These are phyloP conservation scores for Apiotrichum gamsii DNA, from an alignment of 1,284 basidiomycete species.

Conservation along the genomic window DNA sequence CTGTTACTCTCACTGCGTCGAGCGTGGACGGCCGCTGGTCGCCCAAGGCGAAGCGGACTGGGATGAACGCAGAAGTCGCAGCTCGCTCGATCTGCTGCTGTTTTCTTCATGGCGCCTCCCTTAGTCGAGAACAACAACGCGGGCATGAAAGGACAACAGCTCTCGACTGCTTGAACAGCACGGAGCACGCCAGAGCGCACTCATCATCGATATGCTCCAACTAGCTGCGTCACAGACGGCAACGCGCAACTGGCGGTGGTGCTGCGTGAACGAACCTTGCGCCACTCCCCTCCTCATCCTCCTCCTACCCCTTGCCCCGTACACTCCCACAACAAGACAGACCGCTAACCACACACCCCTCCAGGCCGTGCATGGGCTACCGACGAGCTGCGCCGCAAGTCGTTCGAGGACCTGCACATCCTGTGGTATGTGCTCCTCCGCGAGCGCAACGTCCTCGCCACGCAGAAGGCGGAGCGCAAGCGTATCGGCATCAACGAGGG, in stretches of 20 bases:
- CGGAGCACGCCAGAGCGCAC: no score
- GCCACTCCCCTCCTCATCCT: conserved; percentile 7
- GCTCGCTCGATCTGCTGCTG: no score
- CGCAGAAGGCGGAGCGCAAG: conserved; percentile 71
- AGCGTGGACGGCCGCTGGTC: no score
- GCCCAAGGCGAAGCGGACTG: no score
- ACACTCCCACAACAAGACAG: neutral
- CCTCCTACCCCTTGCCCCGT: neutral
- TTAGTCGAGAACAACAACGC: no score
- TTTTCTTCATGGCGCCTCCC: no score
- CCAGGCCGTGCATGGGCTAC: conserved; percentile 79
- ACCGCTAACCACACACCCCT: conserved; percentile 1
- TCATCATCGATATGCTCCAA: no score
- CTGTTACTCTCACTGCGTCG: no score
- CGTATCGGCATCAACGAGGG: conserved; percentile 52
- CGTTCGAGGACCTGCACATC: conserved; percentile 83
- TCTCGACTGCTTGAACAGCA: no score
- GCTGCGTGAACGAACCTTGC: no score
- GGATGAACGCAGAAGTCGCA: no score
- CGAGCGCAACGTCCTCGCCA: conserved; percentile 80
- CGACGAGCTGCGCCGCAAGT: conserved; percentile 76
- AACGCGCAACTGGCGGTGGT: no score
- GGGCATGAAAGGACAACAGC: neutral
- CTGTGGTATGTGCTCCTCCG: conserved; percentile 84
- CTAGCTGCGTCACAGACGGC: conserved; percentile 14